These are phyloP conservation scores for Pythium biforme DNA, from an alignment of 352 stramenopile species.

Conservation along the genomic window DNA sequence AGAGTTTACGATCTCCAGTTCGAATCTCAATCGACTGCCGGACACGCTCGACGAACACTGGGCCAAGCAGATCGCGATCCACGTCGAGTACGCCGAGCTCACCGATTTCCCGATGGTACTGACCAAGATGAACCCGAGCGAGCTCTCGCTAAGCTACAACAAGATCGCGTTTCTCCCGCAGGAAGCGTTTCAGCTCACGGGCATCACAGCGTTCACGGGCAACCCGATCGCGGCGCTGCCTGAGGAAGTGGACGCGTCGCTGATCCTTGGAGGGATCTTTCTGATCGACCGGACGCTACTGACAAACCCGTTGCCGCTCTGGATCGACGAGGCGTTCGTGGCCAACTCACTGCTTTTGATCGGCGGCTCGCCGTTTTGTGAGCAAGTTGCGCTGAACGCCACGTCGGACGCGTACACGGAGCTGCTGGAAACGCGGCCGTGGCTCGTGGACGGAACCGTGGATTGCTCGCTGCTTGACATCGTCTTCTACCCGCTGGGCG, in stretches of 20 bases:
- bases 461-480: constrained; percentile 1
- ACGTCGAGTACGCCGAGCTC: constrained; percentile 10
- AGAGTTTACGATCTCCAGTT: constrained; percentile 19
- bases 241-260: background rate
- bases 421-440: background rate
- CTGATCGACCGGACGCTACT: background rate
- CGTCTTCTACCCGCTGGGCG: constrained; percentile 4
- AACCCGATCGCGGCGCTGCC: constrained; percentile 3
- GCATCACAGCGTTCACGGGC: background rate
- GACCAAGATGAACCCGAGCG: background rate
- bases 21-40: constrained; percentile 18
- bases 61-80: background rate
- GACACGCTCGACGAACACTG: constrained; percentile 13
- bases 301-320: background rate
- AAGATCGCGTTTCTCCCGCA: background rate
- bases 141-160: constrained; percentile 10
- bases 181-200: constrained; percentile 3
- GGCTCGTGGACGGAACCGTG: background rate
- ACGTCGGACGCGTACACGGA: background rate
- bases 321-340: constrained; percentile 6
- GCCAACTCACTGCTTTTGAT: background rate
- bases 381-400: background rate
- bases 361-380: constrained; percentile 1
- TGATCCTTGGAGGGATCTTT: background rate
- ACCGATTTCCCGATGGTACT: background rate